A percentile compares a stretch with the other conserved stretches of the same genome.
These are phyloP conservation scores for Paraglomus occultum DNA, from an alignment of 192 early-diverging fungal genomes.

Conservation along the genomic window DNA sequence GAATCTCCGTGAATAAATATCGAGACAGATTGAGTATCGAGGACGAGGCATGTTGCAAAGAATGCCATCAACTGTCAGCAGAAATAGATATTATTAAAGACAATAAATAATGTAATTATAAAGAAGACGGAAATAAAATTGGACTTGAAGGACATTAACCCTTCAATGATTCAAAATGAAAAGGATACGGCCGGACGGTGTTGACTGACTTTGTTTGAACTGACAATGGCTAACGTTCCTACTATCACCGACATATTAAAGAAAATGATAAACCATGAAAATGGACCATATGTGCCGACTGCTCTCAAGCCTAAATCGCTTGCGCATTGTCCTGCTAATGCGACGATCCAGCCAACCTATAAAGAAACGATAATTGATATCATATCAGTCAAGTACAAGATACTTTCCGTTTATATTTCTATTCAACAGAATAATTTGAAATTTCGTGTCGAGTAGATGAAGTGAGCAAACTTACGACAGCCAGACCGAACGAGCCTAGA, in stretches of 20 bases:
- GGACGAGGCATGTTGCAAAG: slow-evolving; percentile 16
- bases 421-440: too few relatives aligned
- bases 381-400: too few relatives aligned
- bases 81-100: slow-evolving; percentile 17
- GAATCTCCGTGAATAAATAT: neutral
- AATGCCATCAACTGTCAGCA: slow-evolving; percentile 37
- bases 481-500: too few relatives aligned
- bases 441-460: too few relatives aligned
- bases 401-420: too few relatives aligned
- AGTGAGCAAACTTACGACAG: too few relatives aligned
- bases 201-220: slow-evolving; percentile 31
- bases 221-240: slow-evolving; percentile 33
- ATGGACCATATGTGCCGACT: too few relatives aligned
- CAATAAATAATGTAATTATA: slow-evolving; percentile 19
- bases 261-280: slow-evolving; percentile 44
- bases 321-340: slow-evolving; percentile 36
- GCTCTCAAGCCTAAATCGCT: slow-evolving; percentile 4
- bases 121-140: neutral
- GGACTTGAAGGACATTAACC: neutral
- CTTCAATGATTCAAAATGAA: neutral
- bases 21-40: slow-evolving; percentile 17
- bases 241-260: slow-evolving; percentile 43
- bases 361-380: neutral
- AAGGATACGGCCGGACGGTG: slow-evolving; percentile 39
- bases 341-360: slow-evolving; percentile 50